Evolutionary conservation across 108 stramenopile genomes (phyloP).

Genomic region (Tribonema minus): DNA sequence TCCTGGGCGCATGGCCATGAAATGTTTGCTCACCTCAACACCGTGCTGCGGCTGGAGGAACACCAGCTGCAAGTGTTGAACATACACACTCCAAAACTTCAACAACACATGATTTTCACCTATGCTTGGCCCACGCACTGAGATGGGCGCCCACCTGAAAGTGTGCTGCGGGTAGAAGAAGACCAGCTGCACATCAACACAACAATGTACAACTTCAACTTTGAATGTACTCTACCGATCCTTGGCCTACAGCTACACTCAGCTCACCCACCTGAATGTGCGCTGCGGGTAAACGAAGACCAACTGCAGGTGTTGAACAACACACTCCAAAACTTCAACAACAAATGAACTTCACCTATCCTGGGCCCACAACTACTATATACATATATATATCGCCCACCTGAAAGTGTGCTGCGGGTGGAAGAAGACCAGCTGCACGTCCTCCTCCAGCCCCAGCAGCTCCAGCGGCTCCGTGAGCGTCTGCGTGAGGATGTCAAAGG

Average conservation of each 20-base stretch:
- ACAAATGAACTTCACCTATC: too few relatives aligned
- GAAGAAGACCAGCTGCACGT: conserved; percentile 90
- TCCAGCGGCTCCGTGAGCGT: conserved; percentile 82
- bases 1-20: too few relatives aligned
- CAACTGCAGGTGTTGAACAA: not conserved
- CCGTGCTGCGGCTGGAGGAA: not conserved
- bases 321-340: not conserved
- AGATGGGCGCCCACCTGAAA: too few relatives aligned
- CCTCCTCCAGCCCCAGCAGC: conserved; percentile 65
- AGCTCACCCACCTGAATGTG: too few relatives aligned
- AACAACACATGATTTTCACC: too few relatives aligned
- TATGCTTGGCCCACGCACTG: too few relatives aligned
- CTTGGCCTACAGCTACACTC: too few relatives aligned
- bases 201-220: too few relatives aligned
- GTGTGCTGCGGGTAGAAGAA: conserved; percentile 93
- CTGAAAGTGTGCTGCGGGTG: conserved; percentile 87
- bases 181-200: conserved; percentile 82
- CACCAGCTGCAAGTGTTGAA: not conserved
- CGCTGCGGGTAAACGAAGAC: not conserved
- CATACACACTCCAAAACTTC: not conserved
- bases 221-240: too few relatives aligned
- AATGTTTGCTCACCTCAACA: too few relatives aligned
- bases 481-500: conserved; percentile 75
- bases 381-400: too few relatives aligned
- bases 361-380: too few relatives aligned